Evolutionary conservation across 1,284 basidiomycete species (phyloP).

Genomic region (Ustilago hordei): DNA sequence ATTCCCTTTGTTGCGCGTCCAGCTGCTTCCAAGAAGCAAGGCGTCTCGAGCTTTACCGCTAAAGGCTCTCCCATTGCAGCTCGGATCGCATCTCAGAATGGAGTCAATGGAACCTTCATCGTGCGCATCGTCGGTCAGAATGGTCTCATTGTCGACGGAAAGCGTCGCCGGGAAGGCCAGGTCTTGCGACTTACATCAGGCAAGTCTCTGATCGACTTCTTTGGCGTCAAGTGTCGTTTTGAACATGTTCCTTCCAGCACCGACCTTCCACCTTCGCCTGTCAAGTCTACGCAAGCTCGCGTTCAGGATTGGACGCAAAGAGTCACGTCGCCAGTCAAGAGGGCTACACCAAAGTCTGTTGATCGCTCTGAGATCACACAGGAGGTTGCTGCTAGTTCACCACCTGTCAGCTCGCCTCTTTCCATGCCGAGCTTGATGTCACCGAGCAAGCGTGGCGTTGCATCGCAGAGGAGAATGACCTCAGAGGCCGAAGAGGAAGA

Average conservation of each 20-base stretch:
- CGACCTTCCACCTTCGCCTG: constrained; percentile 26
- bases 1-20: constrained; percentile 57
- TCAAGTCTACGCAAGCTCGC: constrained; percentile 28
- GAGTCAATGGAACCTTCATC: constrained; percentile 54
- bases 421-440: constrained; percentile 23
- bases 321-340: constrained; percentile 48
- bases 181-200: constrained; percentile 57
- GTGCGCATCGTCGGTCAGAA: constrained; percentile 67
- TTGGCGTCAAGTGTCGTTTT: constrained; percentile 56
- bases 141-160: constrained; percentile 65
- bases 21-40: constrained; percentile 15
- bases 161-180: constrained; percentile 61
- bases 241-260: constrained; percentile 30
- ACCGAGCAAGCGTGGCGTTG: constrained; percentile 19
- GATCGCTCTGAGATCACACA: neutral
- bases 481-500: constrained; percentile 24
- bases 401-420: constrained; percentile 41
- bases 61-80: constrained; percentile 33
- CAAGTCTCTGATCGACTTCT: constrained; percentile 60
- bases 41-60: constrained; percentile 27
- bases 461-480: constrained; percentile 1
- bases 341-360: neutral
- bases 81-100: constrained; percentile 12
- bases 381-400: constrained; percentile 24
- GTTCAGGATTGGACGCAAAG: constrained; percentile 27